These are phyloP conservation scores for Gastrodia elata DNA, from an alignment of 106 monocot genomes.

Conservation along the genomic window DNA sequence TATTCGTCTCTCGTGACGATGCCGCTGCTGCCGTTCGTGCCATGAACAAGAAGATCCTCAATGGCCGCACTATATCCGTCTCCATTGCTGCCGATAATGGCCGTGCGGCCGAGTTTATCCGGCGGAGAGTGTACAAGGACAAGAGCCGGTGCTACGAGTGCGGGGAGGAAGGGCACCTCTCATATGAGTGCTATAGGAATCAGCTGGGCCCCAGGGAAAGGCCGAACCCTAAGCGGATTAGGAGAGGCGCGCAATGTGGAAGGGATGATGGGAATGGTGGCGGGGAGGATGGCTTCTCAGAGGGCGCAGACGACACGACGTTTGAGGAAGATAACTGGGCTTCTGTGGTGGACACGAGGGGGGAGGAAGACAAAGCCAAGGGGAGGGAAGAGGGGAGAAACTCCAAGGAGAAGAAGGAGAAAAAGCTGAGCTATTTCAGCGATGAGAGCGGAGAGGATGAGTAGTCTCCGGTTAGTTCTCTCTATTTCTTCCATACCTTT, in stretches of 20 bases:
- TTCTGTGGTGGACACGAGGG: conserved; percentile 80
- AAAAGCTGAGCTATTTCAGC: conserved; percentile 82
- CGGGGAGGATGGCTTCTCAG: conserved; percentile 13
- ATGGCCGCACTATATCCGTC: conserved; percentile 64
- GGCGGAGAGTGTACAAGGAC: conserved; percentile 70
- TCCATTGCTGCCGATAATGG: conserved; percentile 93
- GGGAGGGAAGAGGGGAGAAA: conserved; percentile 16
- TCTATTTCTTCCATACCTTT: too few relatives aligned
- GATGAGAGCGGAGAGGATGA: conserved; percentile 93
- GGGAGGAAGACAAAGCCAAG: conserved; percentile 46
- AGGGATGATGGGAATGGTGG: conserved; percentile 8
- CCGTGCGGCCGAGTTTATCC: conserved; percentile 81
- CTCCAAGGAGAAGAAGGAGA: conserved; percentile 36
- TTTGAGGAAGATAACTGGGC: conserved; percentile 86
- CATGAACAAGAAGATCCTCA: conserved; percentile 74
- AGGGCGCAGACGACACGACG: conserved; percentile 16
- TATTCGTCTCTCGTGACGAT: conserved; percentile 83
- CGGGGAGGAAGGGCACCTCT: conserved; percentile 84
- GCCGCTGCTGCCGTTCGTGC: conserved; percentile 45
- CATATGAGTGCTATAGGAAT: conserved; percentile 81
- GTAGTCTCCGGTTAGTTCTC: not conserved
- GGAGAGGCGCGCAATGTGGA: conserved; percentile 13
- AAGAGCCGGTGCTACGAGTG: conserved; percentile 96
- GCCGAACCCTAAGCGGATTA: conserved; percentile 39
- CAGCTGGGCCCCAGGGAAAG: conserved; percentile 76